Evolutionary conservation across 164 flowering plant genomes (phyloP).

Genomic region (Macadamia tetraphylla): DNA sequence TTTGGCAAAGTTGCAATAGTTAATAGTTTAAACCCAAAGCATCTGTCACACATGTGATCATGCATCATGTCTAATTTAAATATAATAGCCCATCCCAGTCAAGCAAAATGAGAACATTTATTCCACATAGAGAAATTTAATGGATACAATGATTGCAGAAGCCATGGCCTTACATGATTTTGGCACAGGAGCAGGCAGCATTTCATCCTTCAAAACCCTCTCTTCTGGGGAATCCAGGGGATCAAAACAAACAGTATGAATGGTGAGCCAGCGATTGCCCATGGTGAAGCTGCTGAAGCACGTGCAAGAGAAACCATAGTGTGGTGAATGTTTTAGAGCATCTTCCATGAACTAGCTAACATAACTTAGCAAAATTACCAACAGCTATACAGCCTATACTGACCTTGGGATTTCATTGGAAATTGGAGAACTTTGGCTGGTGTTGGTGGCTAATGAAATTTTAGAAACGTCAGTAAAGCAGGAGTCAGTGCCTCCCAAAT

Average conservation of each 20-base stretch:
- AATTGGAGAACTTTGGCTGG: conserved; percentile 24
- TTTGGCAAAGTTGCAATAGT: neutral
- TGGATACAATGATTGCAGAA: neutral
- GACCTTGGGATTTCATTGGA: conserved; percentile 33
- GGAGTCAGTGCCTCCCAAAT: conserved; percentile 9
- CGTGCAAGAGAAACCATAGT: conserved; percentile 9
- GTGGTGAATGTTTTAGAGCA: neutral
- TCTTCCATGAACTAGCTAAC: neutral
- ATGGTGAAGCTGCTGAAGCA: conserved; percentile 28
- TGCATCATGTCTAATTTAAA: neutral
- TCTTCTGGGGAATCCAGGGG: conserved; percentile 39
- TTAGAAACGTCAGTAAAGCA: conserved; percentile 21
- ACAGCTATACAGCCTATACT: conserved; percentile 1
- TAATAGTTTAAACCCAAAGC: neutral
- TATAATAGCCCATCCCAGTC: neutral
- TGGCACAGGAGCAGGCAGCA: conserved; percentile 10
- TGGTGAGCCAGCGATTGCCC: conserved; percentile 51
- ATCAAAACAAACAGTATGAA: conserved; percentile 55
- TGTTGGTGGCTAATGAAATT: conserved; percentile 18
- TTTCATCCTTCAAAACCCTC: conserved; percentile 18
- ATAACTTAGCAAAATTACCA: neutral
- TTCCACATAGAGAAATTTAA: neutral
- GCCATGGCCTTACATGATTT: conserved; percentile 32
- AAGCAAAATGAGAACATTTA: neutral
- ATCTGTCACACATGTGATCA: neutral